Percentiles rank a stretch among this genome's conserved stretches.
Evolutionary conservation across 345 rosid species (phyloP).

Genomic region (Moringa oleifera): DNA sequence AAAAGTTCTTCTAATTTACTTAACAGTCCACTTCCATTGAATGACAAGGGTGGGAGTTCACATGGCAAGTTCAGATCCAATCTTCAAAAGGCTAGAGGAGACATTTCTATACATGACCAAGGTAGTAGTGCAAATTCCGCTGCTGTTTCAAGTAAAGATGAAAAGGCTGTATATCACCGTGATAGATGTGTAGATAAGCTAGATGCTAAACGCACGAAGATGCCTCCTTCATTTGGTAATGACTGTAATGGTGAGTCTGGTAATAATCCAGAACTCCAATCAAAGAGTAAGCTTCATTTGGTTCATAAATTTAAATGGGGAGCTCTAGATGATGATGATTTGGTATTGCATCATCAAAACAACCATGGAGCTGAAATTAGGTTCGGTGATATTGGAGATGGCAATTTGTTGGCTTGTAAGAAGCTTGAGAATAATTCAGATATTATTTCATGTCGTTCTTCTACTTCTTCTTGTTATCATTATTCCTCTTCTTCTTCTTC

Average conservation of each 20-base stretch:
- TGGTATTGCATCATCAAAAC: slow-evolving; percentile 24
- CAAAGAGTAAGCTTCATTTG: slow-evolving; percentile 19
- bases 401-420: slow-evolving; percentile 20
- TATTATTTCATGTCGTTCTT: slow-evolving; percentile 4
- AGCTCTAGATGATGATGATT: slow-evolving; percentile 48
- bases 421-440: slow-evolving; percentile 22
- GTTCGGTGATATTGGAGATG: slow-evolving; percentile 27
- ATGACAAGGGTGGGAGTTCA: slow-evolving; percentile 23
- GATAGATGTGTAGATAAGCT: slow-evolving; percentile 22
- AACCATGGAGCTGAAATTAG: slow-evolving; percentile 28
- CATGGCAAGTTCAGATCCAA: slow-evolving; percentile 26
- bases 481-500: slow-evolving; percentile 3
- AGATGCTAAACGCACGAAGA: slow-evolving; percentile 19
- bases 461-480: not conserved
- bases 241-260: slow-evolving; percentile 17
- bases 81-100: slow-evolving; percentile 20
- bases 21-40: slow-evolving; percentile 17
- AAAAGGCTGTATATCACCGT: slow-evolving; percentile 10
- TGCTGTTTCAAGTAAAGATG: slow-evolving; percentile 16
- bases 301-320: slow-evolving; percentile 56
- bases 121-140: slow-evolving; percentile 22
- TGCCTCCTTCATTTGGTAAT: slow-evolving; percentile 14
- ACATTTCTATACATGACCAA: slow-evolving; percentile 10
- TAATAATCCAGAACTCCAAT: slow-evolving; percentile 13
- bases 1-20: slow-evolving; percentile 29